Base-by-base conservation (phyloP, 2,329 filamentous ascomycete species). In the Epicoccum nigrum region DNA sequence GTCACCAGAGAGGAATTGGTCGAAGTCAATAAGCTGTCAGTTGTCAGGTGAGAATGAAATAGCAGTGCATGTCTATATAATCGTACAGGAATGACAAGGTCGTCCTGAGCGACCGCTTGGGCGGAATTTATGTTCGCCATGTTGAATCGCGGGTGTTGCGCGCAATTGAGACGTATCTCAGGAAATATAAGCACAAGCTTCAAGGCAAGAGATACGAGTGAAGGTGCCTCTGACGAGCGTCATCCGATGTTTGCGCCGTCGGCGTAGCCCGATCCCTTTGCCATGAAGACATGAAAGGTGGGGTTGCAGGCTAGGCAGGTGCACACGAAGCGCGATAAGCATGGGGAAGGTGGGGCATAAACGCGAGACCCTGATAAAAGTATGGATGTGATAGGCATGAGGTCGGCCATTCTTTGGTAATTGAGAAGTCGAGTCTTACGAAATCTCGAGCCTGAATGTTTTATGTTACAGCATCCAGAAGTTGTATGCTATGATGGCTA, bases 1-100 rank as follows among this genome's bases (percentile, higher is more conserved):
- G 16, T 81, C 79, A 27, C 88, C 88, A 50, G 80, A 74, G 41
- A 90, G 83, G 73, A 92, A 94, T 34, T 79, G 79, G 11, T 83
- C 84, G 70, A 95, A 92, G 79, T 95, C 86, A 68, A 92, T 89
- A 63, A 92, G 81, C 88, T 92, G 51, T 6, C 2, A 5, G 16
- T 21, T 4, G 33, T 55, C 28, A 55, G 42, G 20, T n/a, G 0
- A 27, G 6, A 25, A 7, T 2, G 6, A 1, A 2, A 9, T 17
- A 12, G 1, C 13, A 3, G 61, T 91, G 80, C 87, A 90, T 48
- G 11, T 3, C 4, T n/a, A 5, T 21, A 40, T 17, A 8, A n/a
- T 45, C 60, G 30, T 62, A 73, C 73, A 3, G 73, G 73, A 39
- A 75, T 75, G 43, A 71, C 65, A 17, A 74, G 56, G 39, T 74